These are phyloP conservation scores for Hypomyces perniciosus DNA, from an alignment of 2,329 filamentous ascomycete species.

Conservation along the genomic window DNA sequence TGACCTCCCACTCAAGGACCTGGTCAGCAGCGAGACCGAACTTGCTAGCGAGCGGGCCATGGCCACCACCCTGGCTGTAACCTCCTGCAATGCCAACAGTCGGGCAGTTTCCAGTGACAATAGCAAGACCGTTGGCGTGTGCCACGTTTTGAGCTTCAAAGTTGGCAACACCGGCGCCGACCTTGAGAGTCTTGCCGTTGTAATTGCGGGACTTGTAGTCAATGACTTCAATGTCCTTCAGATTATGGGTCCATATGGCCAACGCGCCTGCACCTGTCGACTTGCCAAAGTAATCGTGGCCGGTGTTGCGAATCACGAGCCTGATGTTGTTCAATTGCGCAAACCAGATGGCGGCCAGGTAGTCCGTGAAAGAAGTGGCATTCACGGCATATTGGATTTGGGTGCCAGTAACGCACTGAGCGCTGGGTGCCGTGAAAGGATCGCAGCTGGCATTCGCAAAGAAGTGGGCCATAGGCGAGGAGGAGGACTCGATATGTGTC, in stretches of 20 bases:
- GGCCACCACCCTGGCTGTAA: conserved; percentile 55
- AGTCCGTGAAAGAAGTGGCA: neutral
- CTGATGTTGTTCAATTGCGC: conserved; percentile 37
- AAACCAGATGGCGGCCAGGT: conserved; percentile 21
- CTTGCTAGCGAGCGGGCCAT: conserved; percentile 45
- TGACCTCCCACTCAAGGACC: conserved; percentile 48
- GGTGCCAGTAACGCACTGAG: neutral
- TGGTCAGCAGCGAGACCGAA: conserved; percentile 57
- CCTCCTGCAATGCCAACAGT: conserved; percentile 55
- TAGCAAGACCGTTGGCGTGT: conserved; percentile 37
- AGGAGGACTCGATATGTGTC: conserved; percentile 1
- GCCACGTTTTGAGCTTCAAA: conserved; percentile 41
- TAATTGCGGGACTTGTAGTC: conserved; percentile 38
- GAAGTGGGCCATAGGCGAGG: conserved; percentile 3
- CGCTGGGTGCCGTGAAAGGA: neutral
- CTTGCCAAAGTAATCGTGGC: conserved; percentile 29
- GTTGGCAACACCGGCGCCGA: conserved; percentile 49
- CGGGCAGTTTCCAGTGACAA: conserved; percentile 49
- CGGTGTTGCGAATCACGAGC: conserved; percentile 29
- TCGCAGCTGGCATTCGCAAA: conserved; percentile 8
- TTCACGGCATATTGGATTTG: conserved; percentile 14
- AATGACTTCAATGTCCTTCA: conserved; percentile 35
- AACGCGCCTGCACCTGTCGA: conserved; percentile 36
- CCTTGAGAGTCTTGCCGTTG: conserved; percentile 43
- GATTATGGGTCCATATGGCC: conserved; percentile 33